Evolutionary conservation across 2,329 filamentous ascomycete genomes (phyloP), one percentile per base, ranked within the genome.

Genomic region (Talaromyces sp.): DNA sequence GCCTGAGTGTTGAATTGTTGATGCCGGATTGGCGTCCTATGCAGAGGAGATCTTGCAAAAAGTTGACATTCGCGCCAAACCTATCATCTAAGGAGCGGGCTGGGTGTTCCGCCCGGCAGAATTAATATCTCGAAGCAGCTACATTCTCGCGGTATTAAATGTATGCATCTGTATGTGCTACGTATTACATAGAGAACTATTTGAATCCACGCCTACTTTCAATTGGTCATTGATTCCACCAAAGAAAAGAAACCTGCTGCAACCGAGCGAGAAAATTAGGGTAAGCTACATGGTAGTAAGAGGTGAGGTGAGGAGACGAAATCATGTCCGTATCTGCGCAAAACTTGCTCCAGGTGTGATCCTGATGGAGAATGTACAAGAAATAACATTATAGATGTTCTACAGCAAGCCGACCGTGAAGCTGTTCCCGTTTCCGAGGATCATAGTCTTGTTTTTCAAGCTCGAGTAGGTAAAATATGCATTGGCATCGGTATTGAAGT

Each of bases 91-190:
- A 35, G 48, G 48, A 52, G 14, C 33, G 12, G 18, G 58, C 48
- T 40, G 54, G 46, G 23, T n/a, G 23, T 39, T 25, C 62, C 62
- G 62, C 62, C 58, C 58, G 62, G 62, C 62, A 63, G 62, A 63
- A 63, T 55, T 33, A 52, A 58, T 55, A 54, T 28, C 23, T 54
- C 14, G 12, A 58, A 14, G n/a, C n/a, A n/a, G n/a, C n/a, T n/a
- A n/a, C n/a, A 42, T 28, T 52, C 25, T 52, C 48, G 18, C 7
- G 39, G 7, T 31, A 21, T 21, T 44, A 23, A 3, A 23, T 44
- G 9, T 14, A 1, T 3, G 18, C 18, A 44, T 12, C 23, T 23
- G 42, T 23, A 46, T n/a, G n/a, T n/a, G n/a, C n/a, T n/a, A n/a
- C n/a, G n/a, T n/a, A n/a, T n/a, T n/a, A n/a, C n/a, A n/a, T n/a